Conservation (phyloP, 202 grass and related monocot species). For the Musa balbisiana region DNA sequence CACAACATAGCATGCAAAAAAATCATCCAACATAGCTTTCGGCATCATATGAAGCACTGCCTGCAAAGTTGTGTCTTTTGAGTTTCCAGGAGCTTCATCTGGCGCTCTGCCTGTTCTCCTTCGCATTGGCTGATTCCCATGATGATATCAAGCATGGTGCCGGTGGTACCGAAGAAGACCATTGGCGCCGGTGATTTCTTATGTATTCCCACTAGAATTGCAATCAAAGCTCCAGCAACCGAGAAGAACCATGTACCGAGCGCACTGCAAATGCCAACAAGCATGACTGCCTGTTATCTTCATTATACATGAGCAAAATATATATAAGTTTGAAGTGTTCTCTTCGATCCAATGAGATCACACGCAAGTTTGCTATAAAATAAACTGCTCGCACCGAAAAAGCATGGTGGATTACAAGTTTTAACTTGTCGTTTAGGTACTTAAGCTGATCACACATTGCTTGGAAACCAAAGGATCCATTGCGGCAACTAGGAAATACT, state of each 20-base stretch:
- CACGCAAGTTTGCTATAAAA: no score
- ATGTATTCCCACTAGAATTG: slow-evolving; percentile 86
- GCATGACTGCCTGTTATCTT: slow-evolving; percentile 12
- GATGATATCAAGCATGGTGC: slow-evolving; percentile 96
- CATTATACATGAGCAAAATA: slow-evolving; percentile 4
- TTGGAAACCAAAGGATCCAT: no score
- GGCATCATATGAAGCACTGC: no score
- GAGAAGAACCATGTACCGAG: slow-evolving; percentile 96
- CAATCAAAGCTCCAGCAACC: slow-evolving; percentile 67
- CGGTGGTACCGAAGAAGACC: slow-evolving; percentile 82
- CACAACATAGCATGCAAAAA: no score
- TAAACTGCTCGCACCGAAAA: background rate
- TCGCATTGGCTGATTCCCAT: slow-evolving; percentile 90
- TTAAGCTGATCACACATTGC: no score
- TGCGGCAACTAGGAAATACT: no score
- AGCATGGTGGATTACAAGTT: background rate
- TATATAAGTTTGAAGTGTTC: background rate
- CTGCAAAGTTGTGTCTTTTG: no score
- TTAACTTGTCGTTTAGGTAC: no score
- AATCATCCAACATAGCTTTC: no score
- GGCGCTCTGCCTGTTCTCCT: slow-evolving; percentile 31
- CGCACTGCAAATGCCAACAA: slow-evolving; percentile 41
- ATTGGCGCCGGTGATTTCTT: slow-evolving; percentile 75
- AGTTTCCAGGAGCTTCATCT: no score
- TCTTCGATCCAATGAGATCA: background rate